Base-by-base conservation (phyloP, 2,329 filamentous ascomycete genomes). In the Aspergillus uvarum region DNA sequence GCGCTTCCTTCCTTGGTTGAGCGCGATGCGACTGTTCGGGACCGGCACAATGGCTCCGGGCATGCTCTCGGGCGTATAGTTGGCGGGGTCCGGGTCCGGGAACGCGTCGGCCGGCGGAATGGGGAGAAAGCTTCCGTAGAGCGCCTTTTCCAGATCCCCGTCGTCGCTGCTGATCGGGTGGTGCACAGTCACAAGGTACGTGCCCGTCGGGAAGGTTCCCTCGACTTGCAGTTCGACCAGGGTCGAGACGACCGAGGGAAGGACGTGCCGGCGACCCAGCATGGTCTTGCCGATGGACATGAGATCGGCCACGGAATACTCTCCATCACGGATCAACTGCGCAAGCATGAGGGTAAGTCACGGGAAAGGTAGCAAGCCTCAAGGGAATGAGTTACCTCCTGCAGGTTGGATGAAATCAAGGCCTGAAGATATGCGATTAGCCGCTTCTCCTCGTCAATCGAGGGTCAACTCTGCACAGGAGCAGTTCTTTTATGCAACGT, bases 121-220 rank as follows among this genome's bases (percentile, higher is more conserved):
- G 0, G 94, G 94, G 48, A 98, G 80, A 75, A 98, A 97, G 63
- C 89, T 94, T 26, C 92, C 92, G 75, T 97, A 98, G 3, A 98
- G 81, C 1, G 94, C 94, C 70, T 88, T 88, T n/a, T 86, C 87
- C 35, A 97, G 81, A 75, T 97, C 88, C 5, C 93, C 94, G 73
- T 97, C 90, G 65, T 96, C 89, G 61, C 87, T 88, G 65, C 87
- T 87, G 76, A 98, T 89, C 26, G 94, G 94, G 72, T 96, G 87
- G 77, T 96, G 92, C 19, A 98, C 91, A 0, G 94, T 98, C 38
- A 98, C 93, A 47, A 98, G 87, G 72, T 96, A 97, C 2, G 93
- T 96, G 57, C 94, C 94, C 6, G 86, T 89, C 29, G 87, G 89
- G 72, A 98, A 98, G 2, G 93, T 98, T 61, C 94, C 94, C 78